Percentiles rank a stretch among this genome's conserved stretches.
Evolutionary conservation across 2,329 filamentous ascomycete species (phyloP).

Genomic region (Pyricularia sp.): DNA sequence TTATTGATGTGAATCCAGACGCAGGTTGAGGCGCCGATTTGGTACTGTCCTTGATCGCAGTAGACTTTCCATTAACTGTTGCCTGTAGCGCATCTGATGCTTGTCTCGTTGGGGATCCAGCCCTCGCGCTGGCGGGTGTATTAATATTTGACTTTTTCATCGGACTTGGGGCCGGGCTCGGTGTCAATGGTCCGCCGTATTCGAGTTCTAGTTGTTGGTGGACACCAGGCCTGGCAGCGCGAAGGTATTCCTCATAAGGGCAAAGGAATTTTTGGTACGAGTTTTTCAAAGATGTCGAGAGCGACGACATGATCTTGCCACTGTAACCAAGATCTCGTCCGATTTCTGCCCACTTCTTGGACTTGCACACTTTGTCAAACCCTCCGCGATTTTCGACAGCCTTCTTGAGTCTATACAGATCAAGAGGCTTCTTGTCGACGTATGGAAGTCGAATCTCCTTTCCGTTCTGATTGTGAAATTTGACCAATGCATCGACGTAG

Average conservation of each 20-base stretch:
- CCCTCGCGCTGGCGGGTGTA: slow-evolving; percentile 43
- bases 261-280: slow-evolving; percentile 95
- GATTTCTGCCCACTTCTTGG: slow-evolving; percentile 98
- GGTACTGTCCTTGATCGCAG: background rate
- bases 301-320: slow-evolving; percentile 98
- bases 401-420: slow-evolving; percentile 92
- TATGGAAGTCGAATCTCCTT: slow-evolving; percentile 87
- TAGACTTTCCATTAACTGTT: slow-evolving; percentile 24
- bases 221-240: slow-evolving; percentile 85
- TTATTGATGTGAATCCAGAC: slow-evolving; percentile 41
- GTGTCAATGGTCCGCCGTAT: slow-evolving; percentile 83
- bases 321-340: slow-evolving; percentile 93
- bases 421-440: slow-evolving; percentile 92
- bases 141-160: slow-evolving; percentile 51
- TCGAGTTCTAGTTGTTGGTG: slow-evolving; percentile 90
- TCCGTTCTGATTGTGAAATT: slow-evolving; percentile 94
- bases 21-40: slow-evolving; percentile 27
- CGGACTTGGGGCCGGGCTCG: slow-evolving; percentile 55
- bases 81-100: slow-evolving; percentile 40
- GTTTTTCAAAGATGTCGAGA: slow-evolving; percentile 96
- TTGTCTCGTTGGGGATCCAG: slow-evolving; percentile 53
- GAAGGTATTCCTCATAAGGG: slow-evolving; percentile 90
- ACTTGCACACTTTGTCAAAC: slow-evolving; percentile 92
- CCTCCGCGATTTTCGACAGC: slow-evolving; percentile 89
- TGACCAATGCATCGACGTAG: slow-evolving; percentile 86